Percentiles rank a stretch among this genome's conserved stretches.
Conservation (phyloP, 352 stramenopile species). For the Phytophthora sp. region DNA sequence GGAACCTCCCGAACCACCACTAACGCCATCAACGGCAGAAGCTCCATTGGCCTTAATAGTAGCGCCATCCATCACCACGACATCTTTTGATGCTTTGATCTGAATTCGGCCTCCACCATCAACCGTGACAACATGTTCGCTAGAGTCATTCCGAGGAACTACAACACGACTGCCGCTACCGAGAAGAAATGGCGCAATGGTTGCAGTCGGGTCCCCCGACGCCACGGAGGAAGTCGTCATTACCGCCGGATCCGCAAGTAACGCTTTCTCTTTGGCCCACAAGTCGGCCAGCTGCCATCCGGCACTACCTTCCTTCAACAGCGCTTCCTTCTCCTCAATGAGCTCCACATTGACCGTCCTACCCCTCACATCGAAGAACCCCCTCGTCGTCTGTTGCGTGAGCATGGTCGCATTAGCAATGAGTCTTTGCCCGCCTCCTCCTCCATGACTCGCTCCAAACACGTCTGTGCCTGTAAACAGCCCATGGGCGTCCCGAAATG, state of each 20-base stretch:
- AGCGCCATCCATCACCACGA: slow-evolving; percentile 66
- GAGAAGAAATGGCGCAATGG: slow-evolving; percentile 49
- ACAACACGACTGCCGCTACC: slow-evolving; percentile 49
- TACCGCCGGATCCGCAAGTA: slow-evolving; percentile 31
- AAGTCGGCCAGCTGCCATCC: slow-evolving; percentile 60
- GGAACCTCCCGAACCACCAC: slow-evolving; percentile 60
- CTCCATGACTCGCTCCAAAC: slow-evolving; percentile 62
- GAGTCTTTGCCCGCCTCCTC: slow-evolving; percentile 55
- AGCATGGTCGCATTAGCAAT: slow-evolving; percentile 45
- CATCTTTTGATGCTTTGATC: slow-evolving; percentile 67
- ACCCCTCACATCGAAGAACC: slow-evolving; percentile 60
- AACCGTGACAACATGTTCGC: slow-evolving; percentile 22
- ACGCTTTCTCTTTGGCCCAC: slow-evolving; percentile 45
- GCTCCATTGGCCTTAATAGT: slow-evolving; percentile 60
- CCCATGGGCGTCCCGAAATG: slow-evolving; percentile 34
- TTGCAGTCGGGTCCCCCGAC: slow-evolving; percentile 29
- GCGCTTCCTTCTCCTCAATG: slow-evolving; percentile 34
- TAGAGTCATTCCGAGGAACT: slow-evolving; percentile 9
- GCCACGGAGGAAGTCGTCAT: slow-evolving; percentile 14
- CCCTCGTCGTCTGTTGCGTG: slow-evolving; percentile 39
- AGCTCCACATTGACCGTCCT: slow-evolving; percentile 30
- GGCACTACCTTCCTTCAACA: slow-evolving; percentile 50
- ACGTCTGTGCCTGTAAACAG: slow-evolving; percentile 45
- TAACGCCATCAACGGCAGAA: slow-evolving; percentile 41
- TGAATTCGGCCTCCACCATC: slow-evolving; percentile 66